phyloP scores from a whole-genome alignment of 495 filamentous ascomycete genomes.

The Cercophora newfieldiana region DNA sequence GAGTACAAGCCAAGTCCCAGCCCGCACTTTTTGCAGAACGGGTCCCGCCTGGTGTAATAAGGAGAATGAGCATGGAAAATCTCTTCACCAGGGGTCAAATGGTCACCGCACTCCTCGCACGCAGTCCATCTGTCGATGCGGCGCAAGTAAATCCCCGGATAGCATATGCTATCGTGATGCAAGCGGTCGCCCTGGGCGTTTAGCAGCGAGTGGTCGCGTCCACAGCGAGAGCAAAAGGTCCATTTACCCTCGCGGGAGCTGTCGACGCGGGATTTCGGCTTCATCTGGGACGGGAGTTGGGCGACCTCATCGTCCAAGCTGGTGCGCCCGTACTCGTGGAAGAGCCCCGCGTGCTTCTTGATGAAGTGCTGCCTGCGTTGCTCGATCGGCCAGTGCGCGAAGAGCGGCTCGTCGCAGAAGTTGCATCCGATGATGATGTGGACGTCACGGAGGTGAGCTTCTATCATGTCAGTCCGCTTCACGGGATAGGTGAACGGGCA shows the following conservation, averaged over 20 bases:
- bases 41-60: background rate
- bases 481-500: conserved; percentile 33
- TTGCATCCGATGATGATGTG: conserved; percentile 32
- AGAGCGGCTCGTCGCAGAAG: conserved; percentile 32
- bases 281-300: conserved; percentile 7
- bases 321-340: background rate
- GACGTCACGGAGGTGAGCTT: conserved; percentile 32
- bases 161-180: conserved; percentile 29
- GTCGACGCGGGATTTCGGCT: background rate
- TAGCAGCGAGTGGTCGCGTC: conserved; percentile 24
- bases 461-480: conserved; percentile 23
- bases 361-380: conserved; percentile 22
- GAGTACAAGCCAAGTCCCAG: conserved; percentile 8
- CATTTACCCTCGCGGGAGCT: conserved; percentile 4
- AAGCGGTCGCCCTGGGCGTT: conserved; percentile 17
- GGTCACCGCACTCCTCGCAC: background rate
- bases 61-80: background rate
- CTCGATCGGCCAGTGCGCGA: conserved; percentile 26
- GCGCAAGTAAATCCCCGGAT: conserved; percentile 8
- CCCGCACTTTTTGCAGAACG: conserved; percentile 20
- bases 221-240: conserved; percentile 31
- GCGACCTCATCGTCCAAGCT: background rate
- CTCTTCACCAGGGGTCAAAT: background rate
- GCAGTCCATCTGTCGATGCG: background rate
- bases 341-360: conserved; percentile 15